These are phyloP conservation scores for Fusarium secorum DNA, from an alignment of 2,329 filamentous ascomycete species.

Conservation along the genomic window DNA sequence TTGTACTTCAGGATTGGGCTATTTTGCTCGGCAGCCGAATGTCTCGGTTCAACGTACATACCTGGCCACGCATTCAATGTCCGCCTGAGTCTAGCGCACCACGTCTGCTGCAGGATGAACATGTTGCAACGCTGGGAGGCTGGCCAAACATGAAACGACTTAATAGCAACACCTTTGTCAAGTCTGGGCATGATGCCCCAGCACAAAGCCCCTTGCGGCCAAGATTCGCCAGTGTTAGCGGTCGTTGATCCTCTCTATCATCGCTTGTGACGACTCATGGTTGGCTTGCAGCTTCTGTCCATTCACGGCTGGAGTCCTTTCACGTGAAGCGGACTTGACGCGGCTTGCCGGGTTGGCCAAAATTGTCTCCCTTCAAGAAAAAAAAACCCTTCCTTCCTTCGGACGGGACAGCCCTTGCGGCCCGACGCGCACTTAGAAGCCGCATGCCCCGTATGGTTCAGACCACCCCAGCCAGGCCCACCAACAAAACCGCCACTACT, in stretches of 20 bases:
- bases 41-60: slow-evolving; percentile 3
- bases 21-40: not conserved
- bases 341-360: slow-evolving; percentile 37
- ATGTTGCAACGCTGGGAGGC: slow-evolving; percentile 12
- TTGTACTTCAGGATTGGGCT: not conserved
- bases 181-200: not conserved
- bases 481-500: slow-evolving; percentile 6
- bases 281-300: slow-evolving; percentile 1
- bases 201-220: not conserved
- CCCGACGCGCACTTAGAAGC: slow-evolving; percentile 41
- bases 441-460: slow-evolving; percentile 36
- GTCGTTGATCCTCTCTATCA: not conserved
- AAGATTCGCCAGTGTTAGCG: not conserved
- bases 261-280: not conserved
- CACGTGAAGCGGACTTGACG: slow-evolving; percentile 42
- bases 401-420: slow-evolving; percentile 43
- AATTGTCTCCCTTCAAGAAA: slow-evolving; percentile 31
- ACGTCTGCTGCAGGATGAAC: slow-evolving; percentile 3
- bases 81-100: slow-evolving; percentile 13
- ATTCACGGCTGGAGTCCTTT: slow-evolving; percentile 8
- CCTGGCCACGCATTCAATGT: not conserved
- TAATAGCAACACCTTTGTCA: not conserved
- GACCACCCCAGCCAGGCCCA: slow-evolving; percentile 26
- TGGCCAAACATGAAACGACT: slow-evolving; percentile 11
- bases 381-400: slow-evolving; percentile 33